Percentiles rank a stretch among this genome's conserved stretches.
Conservation (phyloP, 1,139 yeast species). For the Fermentozyma sake region DNA sequence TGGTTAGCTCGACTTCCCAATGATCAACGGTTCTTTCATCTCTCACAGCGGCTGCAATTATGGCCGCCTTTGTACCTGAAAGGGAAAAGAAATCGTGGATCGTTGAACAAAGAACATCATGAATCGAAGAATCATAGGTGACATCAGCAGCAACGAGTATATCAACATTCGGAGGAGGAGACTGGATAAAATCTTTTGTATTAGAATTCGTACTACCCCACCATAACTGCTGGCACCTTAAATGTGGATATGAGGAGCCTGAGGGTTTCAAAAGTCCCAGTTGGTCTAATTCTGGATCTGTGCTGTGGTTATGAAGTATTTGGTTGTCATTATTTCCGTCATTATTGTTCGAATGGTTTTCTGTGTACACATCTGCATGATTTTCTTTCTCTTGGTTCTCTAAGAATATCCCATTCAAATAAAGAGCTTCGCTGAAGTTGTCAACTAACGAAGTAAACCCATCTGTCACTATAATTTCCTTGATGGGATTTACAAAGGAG, state of each 20-base stretch:
- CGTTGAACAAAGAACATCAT: slow-evolving; percentile 53
- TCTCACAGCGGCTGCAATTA: slow-evolving; percentile 74
- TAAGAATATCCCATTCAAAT: slow-evolving; percentile 33
- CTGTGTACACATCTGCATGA: no score
- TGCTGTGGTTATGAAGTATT: no score
- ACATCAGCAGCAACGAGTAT: slow-evolving; percentile 77
- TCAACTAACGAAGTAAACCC: slow-evolving; percentile 69
- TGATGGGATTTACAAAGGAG: no score
- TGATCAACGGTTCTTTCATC: slow-evolving; percentile 51
- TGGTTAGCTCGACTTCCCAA: slow-evolving; percentile 46
- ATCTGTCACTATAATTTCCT: slow-evolving; percentile 58
- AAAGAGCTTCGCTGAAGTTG: slow-evolving; percentile 41
- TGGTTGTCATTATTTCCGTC: no score
- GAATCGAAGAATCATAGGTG: slow-evolving; percentile 66
- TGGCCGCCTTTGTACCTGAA: slow-evolving; percentile 27
- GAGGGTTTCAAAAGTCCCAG: no score
- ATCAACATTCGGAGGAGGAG: slow-evolving; percentile 27
- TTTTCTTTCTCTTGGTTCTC: neutral
- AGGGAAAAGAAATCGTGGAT: slow-evolving; percentile 34
- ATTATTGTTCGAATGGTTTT: no score
- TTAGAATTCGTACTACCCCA: slow-evolving; percentile 47
- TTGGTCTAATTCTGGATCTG: no score
- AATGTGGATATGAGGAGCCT: no score
- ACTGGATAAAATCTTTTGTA: slow-evolving; percentile 26
- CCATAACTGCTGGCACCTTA: slow-evolving; percentile 33